Evolutionary conservation across 2,329 filamentous ascomycete species (phyloP), one percentile per base, ranked within the genome.

Genomic region (Fusarium buharicum): DNA sequence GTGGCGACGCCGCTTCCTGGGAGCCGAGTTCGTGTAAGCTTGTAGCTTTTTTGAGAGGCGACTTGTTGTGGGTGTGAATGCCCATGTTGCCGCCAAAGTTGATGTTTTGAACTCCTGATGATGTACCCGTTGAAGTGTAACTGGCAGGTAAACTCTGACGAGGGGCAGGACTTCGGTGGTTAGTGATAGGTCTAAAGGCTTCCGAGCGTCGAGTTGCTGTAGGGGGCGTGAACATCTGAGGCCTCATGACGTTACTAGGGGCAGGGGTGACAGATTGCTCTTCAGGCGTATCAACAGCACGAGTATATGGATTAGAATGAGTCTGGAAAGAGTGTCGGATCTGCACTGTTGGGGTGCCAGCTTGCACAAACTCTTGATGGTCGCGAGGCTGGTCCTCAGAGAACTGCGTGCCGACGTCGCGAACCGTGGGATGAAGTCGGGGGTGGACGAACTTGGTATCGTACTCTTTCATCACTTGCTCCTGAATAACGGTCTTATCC

Each of bases 371-470:
- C 34, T 82, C 82, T 33, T 76, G 72, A 8, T 74, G 72, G 30
- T 79, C 75, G 8, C 73, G 69, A 9, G 76, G 76, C 9, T 79
- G 76, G 14, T 82, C 79, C 40, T 77, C 76, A 34, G 86, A 86
- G 55, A 90, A 89, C 74, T 98, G 94, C 1, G 90, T 95, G 6
- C 87, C 90, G 2, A 94, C 92, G 86, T 87, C 84, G 50, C 85
- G 78, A 64, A 96, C 91, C 6, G 90, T 81, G 8, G 90, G 91
- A 68, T 96, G 91, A n/a, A 96, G 85, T 11, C 89, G 85, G 3
- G 95, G 95, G 71, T 96, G 92, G 1, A 99, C 95, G 72, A 90
- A 97, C 78, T 99, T 99, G 67, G 87, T 91, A 73, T 98, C 92
- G 73, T 99, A 99, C 77, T 99, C 95, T 73, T 93, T 89, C 77